phyloP scores from a whole-genome alignment of 805 yeast genomes.

The Cyberlindnera mycetangii region DNA sequence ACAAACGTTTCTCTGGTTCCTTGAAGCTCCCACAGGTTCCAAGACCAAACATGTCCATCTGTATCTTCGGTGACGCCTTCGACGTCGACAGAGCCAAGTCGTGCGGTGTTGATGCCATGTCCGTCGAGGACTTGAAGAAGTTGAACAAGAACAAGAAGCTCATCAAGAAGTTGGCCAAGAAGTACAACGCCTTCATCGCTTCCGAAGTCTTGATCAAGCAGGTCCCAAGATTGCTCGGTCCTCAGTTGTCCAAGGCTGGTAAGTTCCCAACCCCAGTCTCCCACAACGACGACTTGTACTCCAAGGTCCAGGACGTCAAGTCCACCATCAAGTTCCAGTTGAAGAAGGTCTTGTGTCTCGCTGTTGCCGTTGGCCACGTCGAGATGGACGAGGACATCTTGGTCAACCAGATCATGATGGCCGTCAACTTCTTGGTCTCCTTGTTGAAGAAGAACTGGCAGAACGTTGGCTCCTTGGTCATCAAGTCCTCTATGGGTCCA shows the following conservation, averaged over 20 bases:
- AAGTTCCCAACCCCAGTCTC: slow-evolving; percentile 99
- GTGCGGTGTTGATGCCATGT: slow-evolving; percentile 98
- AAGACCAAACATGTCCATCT: slow-evolving; percentile 99
- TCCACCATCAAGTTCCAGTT: slow-evolving; percentile 99
- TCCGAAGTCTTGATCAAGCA: slow-evolving; percentile 99
- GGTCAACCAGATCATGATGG: slow-evolving; percentile 97
- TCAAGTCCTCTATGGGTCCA: slow-evolving; percentile 99
- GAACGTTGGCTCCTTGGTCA: slow-evolving; percentile 98
- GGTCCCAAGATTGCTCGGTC: slow-evolving; percentile 99
- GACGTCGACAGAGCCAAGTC: slow-evolving; percentile 99
- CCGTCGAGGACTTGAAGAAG: slow-evolving; percentile 99
- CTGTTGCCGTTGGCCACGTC: slow-evolving; percentile 99
- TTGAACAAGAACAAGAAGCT: slow-evolving; percentile 99
- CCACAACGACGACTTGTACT: slow-evolving; percentile 96
- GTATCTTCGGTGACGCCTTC: slow-evolving; percentile 99
- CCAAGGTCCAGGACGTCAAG: slow-evolving; percentile 94
- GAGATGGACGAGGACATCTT: slow-evolving; percentile 97
- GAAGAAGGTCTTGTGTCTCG: slow-evolving; percentile 99
- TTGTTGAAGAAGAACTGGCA: slow-evolving; percentile 99
- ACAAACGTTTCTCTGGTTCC: slow-evolving; percentile 99
- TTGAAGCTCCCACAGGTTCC: slow-evolving; percentile 98
- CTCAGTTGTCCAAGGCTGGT: slow-evolving; percentile 99
- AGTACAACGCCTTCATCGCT: slow-evolving; percentile 99
- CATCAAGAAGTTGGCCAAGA: slow-evolving; percentile 99
- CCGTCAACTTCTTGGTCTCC: slow-evolving; percentile 98